Conservation (phyloP, 495 filamentous ascomycete genomes). For the Penicillium salamii region DNA sequence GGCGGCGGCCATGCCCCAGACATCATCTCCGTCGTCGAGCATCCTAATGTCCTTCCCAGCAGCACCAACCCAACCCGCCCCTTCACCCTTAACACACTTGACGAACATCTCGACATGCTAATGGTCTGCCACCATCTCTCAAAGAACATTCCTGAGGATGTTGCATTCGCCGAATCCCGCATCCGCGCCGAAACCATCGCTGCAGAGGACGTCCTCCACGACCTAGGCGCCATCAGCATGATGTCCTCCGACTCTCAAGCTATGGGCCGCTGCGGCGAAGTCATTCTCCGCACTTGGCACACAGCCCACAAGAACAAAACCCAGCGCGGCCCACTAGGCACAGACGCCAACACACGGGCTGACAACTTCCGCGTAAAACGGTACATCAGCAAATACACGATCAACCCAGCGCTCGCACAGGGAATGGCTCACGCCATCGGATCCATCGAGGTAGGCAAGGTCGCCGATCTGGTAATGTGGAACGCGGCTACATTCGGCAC, state of each 20-base stretch:
- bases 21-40: slow-evolving; percentile 92
- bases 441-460: slow-evolving; percentile 82
- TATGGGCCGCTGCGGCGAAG: slow-evolving; percentile 96
- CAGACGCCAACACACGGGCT: slow-evolving; percentile 78
- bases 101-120: slow-evolving; percentile 97
- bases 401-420: slow-evolving; percentile 93
- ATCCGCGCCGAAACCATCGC: slow-evolving; percentile 97
- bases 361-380: slow-evolving; percentile 94
- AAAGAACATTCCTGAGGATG: slow-evolving; percentile 91
- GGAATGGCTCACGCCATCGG: slow-evolving; percentile 91
- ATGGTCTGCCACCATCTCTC: slow-evolving; percentile 98
- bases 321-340: slow-evolving; percentile 71
- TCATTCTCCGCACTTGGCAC: slow-evolving; percentile 93
- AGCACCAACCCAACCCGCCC: slow-evolving; percentile 93
- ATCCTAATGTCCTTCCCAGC: slow-evolving; percentile 86
- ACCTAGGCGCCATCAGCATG: slow-evolving; percentile 95
- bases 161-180: slow-evolving; percentile 91
- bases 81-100: slow-evolving; percentile 88
- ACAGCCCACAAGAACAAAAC: slow-evolving; percentile 97
- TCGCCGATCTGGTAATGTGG: slow-evolving; percentile 93
- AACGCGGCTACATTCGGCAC: slow-evolving; percentile 80
- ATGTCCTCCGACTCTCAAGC: slow-evolving; percentile 97
- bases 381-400: slow-evolving; percentile 95
- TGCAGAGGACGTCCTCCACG: slow-evolving; percentile 95
- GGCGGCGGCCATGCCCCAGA: slow-evolving; percentile 96